Evolutionary conservation across 129 eudicot genomes (phyloP), one percentile per base, ranked within the genome.

Genomic region (Dittrichia graveolens): DNA sequence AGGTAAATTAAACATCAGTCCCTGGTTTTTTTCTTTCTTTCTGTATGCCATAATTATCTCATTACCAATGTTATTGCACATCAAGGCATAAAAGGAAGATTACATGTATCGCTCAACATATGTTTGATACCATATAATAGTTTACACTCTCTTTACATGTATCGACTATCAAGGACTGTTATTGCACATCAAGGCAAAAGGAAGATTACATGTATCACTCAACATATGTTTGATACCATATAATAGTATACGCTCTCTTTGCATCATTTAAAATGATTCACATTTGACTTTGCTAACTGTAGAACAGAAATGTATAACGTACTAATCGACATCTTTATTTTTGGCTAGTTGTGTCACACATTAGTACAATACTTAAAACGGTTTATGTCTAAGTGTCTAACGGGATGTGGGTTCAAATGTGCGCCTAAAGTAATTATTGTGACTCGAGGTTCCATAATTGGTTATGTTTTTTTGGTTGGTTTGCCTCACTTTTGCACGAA

Each of bases 1-100:
- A 93, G 98, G 98, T 93, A 72, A 85, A 24, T 24, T 24, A 24
- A 70, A 46, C 59, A 55, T 69, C n/a, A 2, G 34, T 67, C 62
- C 54, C 56, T 73, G 43, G n/a, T 69, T 9, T 35, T 35, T 70
- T 40, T 68, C 24, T 7, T 14, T 59, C 37, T 64, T 55, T 9
- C 42, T 16, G 4, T 48, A 14, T 61, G 67, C n/a, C 43, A 16
- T 52, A 50, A 15, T 7, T 53, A 1, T 24, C 55, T 34, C 31
- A 14, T 40, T 46, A 47, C 44, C 19, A 37, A 54, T 54, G 60
- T 16, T 54, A 16, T 8, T 7, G 8, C 49, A 62, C n/a, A 15
- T 15, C 38, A 41, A 6, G 50, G 0, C 16, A 63, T 43, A 10
- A 16, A 8, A 63, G 24, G 69, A 42, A 3, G 52, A 16, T 63